Conservation (phyloP, 2,329 filamentous ascomycete genomes). For the Beauveria asiatica region DNA sequence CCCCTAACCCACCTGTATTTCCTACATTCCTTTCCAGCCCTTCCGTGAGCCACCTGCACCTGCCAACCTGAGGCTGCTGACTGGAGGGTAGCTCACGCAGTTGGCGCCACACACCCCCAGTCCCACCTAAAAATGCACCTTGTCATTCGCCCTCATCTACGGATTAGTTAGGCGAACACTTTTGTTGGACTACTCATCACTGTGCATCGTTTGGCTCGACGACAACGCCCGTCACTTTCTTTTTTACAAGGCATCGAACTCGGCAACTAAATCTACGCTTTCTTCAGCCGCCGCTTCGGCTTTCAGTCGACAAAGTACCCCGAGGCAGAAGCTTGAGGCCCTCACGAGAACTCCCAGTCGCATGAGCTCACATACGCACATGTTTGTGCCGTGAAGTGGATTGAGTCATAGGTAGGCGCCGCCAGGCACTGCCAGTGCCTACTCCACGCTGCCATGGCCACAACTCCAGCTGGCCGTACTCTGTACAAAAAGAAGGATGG, state of each 20-base stretch:
- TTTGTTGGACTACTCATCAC: not conserved
- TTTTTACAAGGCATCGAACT: not conserved
- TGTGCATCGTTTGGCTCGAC: not conserved
- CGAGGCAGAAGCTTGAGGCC: not conserved
- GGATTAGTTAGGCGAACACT: slow-evolving; percentile 2
- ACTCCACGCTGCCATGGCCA: slow-evolving; percentile 37
- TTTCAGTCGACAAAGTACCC: not conserved
- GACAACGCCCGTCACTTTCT: not conserved
- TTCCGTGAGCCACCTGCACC: not conserved
- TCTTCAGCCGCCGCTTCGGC: not conserved
- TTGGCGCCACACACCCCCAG: not conserved
- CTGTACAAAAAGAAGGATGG: slow-evolving; percentile 97
- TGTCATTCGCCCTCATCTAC: not conserved
- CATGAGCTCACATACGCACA: slow-evolving; percentile 3
- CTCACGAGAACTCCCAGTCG: not conserved
- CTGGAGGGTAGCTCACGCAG: not conserved
- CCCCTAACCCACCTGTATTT: not conserved
- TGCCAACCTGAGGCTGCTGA: not conserved
- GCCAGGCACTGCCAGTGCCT: not conserved
- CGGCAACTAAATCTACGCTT: not conserved
- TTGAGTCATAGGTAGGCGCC: not conserved
- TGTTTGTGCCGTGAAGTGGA: not conserved
- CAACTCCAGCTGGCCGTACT: slow-evolving; percentile 55
- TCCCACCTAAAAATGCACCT: slow-evolving; percentile 6
- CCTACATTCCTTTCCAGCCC: not conserved